These are phyloP conservation scores for Phytophthora melonis DNA, from an alignment of 352 stramenopile species.

Conservation along the genomic window DNA sequence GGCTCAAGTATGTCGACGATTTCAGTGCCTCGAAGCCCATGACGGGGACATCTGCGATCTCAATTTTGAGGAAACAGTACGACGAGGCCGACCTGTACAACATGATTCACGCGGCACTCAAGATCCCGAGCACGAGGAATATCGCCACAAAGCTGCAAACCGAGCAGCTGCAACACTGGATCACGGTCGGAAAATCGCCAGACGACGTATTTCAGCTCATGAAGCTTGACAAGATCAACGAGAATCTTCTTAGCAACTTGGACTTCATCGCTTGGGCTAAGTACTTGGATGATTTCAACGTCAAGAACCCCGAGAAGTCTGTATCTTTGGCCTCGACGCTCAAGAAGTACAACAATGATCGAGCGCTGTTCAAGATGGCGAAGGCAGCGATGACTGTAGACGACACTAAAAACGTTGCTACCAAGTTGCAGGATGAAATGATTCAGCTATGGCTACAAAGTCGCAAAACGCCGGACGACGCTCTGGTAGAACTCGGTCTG, in stretches of 20 bases:
- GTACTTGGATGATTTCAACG: not conserved
- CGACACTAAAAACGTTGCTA: not conserved
- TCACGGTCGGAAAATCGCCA: not conserved
- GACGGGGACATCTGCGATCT: not conserved
- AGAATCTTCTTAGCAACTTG: not conserved
- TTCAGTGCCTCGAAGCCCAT: not conserved
- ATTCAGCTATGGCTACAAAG: not conserved
- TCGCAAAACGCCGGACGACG: not conserved
- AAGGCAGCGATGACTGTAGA: not conserved
- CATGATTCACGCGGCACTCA: conserved; percentile 5
- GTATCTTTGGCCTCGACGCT: not conserved
- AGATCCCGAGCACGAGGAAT: not conserved
- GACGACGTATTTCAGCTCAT: conserved; percentile 6
- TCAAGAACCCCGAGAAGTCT: not conserved
- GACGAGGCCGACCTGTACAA: not conserved
- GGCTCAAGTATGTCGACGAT: conserved; percentile 7
- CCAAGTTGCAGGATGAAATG: not conserved
- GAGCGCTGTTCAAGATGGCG: not conserved
- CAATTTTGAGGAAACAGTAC: not conserved
- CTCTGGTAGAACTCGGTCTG: not conserved
- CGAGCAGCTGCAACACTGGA: conserved; percentile 3
- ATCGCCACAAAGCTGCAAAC: not conserved
- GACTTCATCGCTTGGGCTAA: conserved; percentile 1
- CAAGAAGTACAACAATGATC: not conserved
- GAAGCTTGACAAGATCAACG: not conserved